Conservation (phyloP, 2,329 filamentous ascomycete species). For the Sordariomycetes sp. region DNA sequence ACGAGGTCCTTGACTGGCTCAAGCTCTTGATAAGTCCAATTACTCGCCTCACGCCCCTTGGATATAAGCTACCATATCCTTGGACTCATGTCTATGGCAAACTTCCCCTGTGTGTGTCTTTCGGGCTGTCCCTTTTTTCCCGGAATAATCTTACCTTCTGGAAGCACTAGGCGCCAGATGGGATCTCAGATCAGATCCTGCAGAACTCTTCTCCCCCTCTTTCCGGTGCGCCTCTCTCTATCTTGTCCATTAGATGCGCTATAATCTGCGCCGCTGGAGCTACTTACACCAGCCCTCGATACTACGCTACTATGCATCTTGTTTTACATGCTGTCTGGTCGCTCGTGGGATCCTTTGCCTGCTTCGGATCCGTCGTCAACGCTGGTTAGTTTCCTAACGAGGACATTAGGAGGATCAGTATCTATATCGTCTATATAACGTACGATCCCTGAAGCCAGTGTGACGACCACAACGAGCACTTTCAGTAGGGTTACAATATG, state of each 20-base stretch:
- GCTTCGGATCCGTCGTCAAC: conserved; percentile 5
- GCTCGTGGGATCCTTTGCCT: conserved; percentile 5
- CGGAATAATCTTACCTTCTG: neutral
- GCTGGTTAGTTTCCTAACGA: too few relatives aligned
- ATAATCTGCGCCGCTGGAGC: neutral
- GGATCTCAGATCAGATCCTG: neutral
- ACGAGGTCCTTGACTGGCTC: too few relatives aligned
- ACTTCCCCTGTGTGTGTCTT: too few relatives aligned
- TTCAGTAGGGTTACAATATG: too few relatives aligned
- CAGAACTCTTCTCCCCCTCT: neutral
- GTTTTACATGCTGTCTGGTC: conserved; percentile 2
- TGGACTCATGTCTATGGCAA: too few relatives aligned
- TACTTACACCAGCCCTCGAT: neutral
- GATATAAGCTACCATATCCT: too few relatives aligned
- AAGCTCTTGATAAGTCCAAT: too few relatives aligned
- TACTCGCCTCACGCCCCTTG: too few relatives aligned
- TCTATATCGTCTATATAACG: too few relatives aligned
- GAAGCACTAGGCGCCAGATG: neutral
- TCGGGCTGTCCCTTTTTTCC: neutral
- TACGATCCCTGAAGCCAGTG: too few relatives aligned
- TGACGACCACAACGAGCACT: too few relatives aligned
- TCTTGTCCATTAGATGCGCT: neutral
- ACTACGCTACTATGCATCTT: conserved; percentile 2
- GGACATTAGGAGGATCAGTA: too few relatives aligned
- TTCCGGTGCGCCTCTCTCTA: neutral